These are phyloP conservation scores for Quercus glauca DNA, from an alignment of 306 rosid genomes.

Conservation along the genomic window DNA sequence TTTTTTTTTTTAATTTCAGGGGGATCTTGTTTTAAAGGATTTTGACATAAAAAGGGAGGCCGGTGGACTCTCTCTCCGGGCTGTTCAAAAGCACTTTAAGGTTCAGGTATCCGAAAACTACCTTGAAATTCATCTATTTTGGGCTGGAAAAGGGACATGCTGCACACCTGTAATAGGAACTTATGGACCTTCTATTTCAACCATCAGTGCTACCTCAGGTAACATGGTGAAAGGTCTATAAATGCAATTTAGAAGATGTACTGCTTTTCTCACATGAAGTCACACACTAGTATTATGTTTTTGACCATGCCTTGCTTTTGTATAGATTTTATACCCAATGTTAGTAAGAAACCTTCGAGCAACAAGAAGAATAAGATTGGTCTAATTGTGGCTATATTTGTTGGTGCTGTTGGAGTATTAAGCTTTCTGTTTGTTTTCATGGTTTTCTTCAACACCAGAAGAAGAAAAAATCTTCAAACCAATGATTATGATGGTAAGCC, in stretches of 20 bases:
- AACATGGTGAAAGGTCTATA: neutral
- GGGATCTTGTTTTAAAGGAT: conserved; percentile 32
- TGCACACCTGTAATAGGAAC: no score
- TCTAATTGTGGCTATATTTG: conserved; percentile 53
- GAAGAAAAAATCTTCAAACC: conserved; percentile 36
- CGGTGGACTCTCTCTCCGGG: conserved; percentile 38
- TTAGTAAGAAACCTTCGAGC: conserved; percentile 15
- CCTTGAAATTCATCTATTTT: no score
- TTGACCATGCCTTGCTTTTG: no score
- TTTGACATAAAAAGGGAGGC: conserved; percentile 37
- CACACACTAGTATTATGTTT: no score
- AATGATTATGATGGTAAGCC: conserved; percentile 54
- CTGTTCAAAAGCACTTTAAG: conserved; percentile 30
- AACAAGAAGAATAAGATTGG: conserved; percentile 42
- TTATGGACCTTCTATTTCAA: no score
- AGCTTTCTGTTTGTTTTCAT: conserved; percentile 28
- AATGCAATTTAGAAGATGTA: no score
- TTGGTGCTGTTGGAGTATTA: conserved; percentile 44
- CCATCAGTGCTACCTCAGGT: conserved; percentile 38
- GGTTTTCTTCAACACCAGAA: conserved; percentile 29
- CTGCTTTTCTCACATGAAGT: no score
- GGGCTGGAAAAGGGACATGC: no score
- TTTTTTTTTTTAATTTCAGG: conserved; percentile 27
- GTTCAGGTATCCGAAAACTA: conserved; percentile 43
- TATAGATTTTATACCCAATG: conserved; percentile 57